These are phyloP conservation scores for Phytophthora syringae DNA, from an alignment of 352 stramenopile species.

Conservation along the genomic window DNA sequence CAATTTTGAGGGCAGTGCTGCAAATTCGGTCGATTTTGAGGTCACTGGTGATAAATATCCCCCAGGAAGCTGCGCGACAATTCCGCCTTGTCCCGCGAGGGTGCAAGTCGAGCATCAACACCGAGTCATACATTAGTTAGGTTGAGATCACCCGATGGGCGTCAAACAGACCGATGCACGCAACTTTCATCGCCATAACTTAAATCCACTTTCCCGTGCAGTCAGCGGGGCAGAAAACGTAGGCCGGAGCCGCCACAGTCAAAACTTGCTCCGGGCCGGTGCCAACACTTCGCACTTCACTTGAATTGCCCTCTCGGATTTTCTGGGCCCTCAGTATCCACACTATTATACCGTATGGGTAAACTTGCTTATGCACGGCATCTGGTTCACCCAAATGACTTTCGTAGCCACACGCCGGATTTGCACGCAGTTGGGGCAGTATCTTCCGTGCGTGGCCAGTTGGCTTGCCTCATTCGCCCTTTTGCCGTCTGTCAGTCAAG, in stretches of 20 bases:
- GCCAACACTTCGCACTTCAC: too few species aligned
- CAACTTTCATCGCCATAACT: background rate
- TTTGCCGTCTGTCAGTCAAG: conserved; percentile 17
- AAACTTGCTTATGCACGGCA: conserved; percentile 7
- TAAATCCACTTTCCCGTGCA: background rate
- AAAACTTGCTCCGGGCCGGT: too few species aligned
- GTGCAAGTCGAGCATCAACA: too few species aligned
- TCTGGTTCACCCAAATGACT: conserved; percentile 29
- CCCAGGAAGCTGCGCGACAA: too few species aligned
- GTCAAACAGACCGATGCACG: too few species aligned
- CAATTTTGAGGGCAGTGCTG: too few species aligned
- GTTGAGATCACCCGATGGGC: conserved; percentile 5
- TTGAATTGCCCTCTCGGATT: conserved; percentile 2
- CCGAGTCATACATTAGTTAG: too few species aligned
- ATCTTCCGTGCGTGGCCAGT: conserved; percentile 29
- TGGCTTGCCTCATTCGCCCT: conserved; percentile 21
- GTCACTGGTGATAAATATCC: too few species aligned
- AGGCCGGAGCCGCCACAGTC: conserved; percentile 10
- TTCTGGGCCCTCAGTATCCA: conserved; percentile 28
- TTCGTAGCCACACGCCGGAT: conserved; percentile 32
- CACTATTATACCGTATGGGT: conserved; percentile 1
- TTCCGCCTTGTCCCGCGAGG: too few species aligned
- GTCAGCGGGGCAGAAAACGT: conserved; percentile 17
- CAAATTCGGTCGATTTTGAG: too few species aligned
- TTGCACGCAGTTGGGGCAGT: conserved; percentile 14